These are phyloP conservation scores for Penicillium waksmanii DNA, from an alignment of 495 filamentous ascomycete genomes.

Conservation along the genomic window DNA sequence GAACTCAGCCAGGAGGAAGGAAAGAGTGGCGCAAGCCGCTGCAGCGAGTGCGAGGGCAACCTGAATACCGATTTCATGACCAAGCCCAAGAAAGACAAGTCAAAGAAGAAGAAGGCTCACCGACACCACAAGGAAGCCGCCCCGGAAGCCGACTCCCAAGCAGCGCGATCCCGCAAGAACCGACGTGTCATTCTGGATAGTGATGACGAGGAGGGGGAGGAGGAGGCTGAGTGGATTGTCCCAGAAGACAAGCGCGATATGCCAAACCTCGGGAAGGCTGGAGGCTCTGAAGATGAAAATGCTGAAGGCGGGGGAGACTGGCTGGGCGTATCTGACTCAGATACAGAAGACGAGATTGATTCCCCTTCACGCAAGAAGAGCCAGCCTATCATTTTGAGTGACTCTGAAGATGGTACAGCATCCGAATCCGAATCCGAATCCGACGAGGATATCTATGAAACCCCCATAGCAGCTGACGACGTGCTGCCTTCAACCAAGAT, in stretches of 20 bases:
- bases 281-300: slow-evolving; percentile 82
- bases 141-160: slow-evolving; percentile 27
- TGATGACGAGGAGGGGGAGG: slow-evolving; percentile 60
- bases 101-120: slow-evolving; percentile 43
- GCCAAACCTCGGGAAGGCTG: slow-evolving; percentile 70
- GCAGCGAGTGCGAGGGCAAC: slow-evolving; percentile 73
- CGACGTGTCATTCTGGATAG: slow-evolving; percentile 62
- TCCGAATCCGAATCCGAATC: slow-evolving; percentile 23
- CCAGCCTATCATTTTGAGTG: slow-evolving; percentile 18
- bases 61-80: slow-evolving; percentile 49
- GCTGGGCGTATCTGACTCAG: slow-evolving; percentile 67
- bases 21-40: slow-evolving; percentile 63
- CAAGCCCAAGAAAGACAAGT: slow-evolving; percentile 49
- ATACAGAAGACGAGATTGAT: slow-evolving; percentile 51
- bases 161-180: slow-evolving; percentile 52
- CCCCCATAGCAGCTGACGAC: slow-evolving; percentile 51
- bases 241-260: slow-evolving; percentile 60
- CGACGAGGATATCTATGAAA: slow-evolving; percentile 46
- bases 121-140: slow-evolving; percentile 38
- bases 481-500: slow-evolving; percentile 86
- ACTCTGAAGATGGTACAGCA: slow-evolving; percentile 28
- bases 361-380: slow-evolving; percentile 36
- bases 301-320: slow-evolving; percentile 82
- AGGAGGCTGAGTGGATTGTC: slow-evolving; percentile 76
- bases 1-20: slow-evolving; percentile 65